Evolutionary conservation across 305 asterid genomes (phyloP), one percentile per base, ranked within the genome.

Genomic region (Solanum hybrid): DNA sequence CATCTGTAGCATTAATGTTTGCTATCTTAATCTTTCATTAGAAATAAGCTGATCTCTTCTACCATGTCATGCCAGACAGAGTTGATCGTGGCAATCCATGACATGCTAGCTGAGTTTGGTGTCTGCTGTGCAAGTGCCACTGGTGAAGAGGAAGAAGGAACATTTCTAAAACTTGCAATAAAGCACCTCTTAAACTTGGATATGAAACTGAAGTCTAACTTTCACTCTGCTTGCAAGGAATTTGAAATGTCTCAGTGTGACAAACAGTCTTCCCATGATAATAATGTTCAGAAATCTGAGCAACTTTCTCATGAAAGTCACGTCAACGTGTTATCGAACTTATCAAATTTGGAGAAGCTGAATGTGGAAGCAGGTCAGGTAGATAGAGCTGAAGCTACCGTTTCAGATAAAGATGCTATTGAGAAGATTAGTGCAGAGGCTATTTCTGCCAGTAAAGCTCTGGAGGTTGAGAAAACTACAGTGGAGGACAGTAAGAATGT

Each of bases 21-120:
- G 33, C 31, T 90, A 87, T 87, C 89, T 28, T 26, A 78, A 77
- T 31, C 77, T 78, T 88, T 67, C 76, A 78, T 33, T 85, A 51
- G 46, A 89, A 39, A 33, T 36, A 39, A 57, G 51, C 40, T 89
- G 36, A 77, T 77, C 36, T 79, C 64, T 89, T 78, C 42, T 57
- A 34, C 46, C 6, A 64, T 90, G 74, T 85, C 89, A 79, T 92
- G 24, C 92, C 97, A 98, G 99, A 93, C 92, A 71, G 99, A 98
- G 91, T 94, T 98, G 95, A 91, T 96, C 88, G 97, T 96, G 88
- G 94, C 99, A 90, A 94, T 95, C 92, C 99, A 98, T 93, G 98
- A 97, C 93, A 94, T 97, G 99, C 99, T 98, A 89, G 98, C 98
- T 71, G 99, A 98, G 95, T 97, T 97, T 93, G 99, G 98, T 82